Conservation (phyloP, 768 basidiomycete genomes). For the Agaricus blazei region DNA sequence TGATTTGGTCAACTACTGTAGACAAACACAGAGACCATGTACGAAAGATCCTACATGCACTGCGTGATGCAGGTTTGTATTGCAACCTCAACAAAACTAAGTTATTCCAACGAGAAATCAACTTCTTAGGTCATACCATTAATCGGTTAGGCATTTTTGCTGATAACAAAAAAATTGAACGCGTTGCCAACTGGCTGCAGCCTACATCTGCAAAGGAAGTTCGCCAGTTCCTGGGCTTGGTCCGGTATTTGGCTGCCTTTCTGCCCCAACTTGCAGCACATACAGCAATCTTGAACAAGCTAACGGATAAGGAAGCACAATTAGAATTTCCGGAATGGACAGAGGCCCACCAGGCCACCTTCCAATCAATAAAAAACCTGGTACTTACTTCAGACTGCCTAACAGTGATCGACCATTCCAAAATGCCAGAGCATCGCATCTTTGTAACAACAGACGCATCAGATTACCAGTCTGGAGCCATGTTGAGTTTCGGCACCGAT, state of each 20-base stretch:
- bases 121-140: slow-evolving; percentile 30
- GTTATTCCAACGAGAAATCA: slow-evolving; percentile 18
- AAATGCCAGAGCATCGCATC: slow-evolving; percentile 21
- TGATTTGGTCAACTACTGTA: slow-evolving; percentile 17
- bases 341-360: slow-evolving; percentile 16
- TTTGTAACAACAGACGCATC: slow-evolving; percentile 28
- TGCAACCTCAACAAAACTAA: slow-evolving; percentile 14
- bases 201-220: slow-evolving; percentile 8
- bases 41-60: slow-evolving; percentile 9
- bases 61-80: too few species aligned
- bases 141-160: slow-evolving; percentile 23
- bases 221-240: slow-evolving; percentile 9
- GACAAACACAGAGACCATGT: slow-evolving; percentile 13
- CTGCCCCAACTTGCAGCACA: slow-evolving; percentile 7
- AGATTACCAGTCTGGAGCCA: slow-evolving; percentile 20
- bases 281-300: slow-evolving; percentile 1
- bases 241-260: slow-evolving; percentile 10
- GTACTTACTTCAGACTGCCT: slow-evolving; percentile 11
- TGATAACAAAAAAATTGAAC: slow-evolving; percentile 14
- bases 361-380: slow-evolving; percentile 11
- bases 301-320: slow-evolving; percentile 2
- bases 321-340: slow-evolving; percentile 9
- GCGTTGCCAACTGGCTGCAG: slow-evolving; percentile 21
- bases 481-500: slow-evolving; percentile 23
- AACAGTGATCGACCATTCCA: slow-evolving; percentile 7